Evolutionary conservation across 257 asterid genomes (phyloP).

Genomic region (Mentha longifolia): DNA sequence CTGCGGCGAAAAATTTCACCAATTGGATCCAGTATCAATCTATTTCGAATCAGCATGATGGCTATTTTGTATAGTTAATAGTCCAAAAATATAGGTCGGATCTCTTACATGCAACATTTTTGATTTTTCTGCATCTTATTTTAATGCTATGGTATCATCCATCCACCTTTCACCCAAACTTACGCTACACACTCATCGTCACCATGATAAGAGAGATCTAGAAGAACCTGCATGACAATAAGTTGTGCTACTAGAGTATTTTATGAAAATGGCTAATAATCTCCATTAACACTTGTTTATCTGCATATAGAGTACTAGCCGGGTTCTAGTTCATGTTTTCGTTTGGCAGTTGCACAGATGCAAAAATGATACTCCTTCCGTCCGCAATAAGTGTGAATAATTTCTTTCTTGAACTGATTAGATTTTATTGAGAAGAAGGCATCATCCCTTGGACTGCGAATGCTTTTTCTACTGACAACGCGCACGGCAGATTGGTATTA

Average conservation of each 20-base stretch:
- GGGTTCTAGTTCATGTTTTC: slow-evolving; percentile 9
- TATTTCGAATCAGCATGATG: not conserved
- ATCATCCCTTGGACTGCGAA: slow-evolving; percentile 70
- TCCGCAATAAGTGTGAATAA: not conserved
- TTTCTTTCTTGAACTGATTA: slow-evolving; percentile 38
- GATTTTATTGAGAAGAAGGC: slow-evolving; percentile 96
- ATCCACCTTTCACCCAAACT: not conserved
- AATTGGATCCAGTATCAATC: not conserved
- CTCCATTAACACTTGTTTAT: slow-evolving; percentile 1
- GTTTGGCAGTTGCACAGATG: slow-evolving; percentile 21
- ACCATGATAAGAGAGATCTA: slow-evolving; percentile 4
- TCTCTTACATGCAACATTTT: not conserved
- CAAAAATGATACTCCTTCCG: not conserved
- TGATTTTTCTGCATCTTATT: not conserved
- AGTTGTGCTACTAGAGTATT: not conserved
- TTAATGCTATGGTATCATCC: not conserved
- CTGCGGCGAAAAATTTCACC: not conserved
- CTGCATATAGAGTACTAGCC: slow-evolving; percentile 13
- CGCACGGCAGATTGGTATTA: slow-evolving; percentile 93
- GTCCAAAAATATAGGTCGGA: not conserved
- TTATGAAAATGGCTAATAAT: not conserved
- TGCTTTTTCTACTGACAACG: slow-evolving; percentile 87
- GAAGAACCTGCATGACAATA: slow-evolving; percentile 3
- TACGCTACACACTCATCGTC: not conserved
- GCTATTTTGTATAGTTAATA: not conserved